Evolutionary conservation across 2,329 filamentous ascomycete species (phyloP), one percentile per base, ranked within the genome.

Genomic region (Calonectria ilicicola): DNA sequence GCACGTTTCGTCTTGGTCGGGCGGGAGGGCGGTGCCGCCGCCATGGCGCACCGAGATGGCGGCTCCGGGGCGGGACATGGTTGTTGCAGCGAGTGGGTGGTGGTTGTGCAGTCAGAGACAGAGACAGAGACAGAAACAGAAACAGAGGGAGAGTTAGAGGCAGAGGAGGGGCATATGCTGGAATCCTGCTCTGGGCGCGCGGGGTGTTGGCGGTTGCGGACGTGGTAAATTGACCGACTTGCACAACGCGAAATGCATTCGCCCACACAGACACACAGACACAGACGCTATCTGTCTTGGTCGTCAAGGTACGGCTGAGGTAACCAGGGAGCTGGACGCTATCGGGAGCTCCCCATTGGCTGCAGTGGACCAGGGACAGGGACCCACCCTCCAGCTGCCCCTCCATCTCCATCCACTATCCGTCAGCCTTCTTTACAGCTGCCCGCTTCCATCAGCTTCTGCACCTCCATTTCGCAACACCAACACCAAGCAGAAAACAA

Each of bases 1-100:
- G 86, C 97, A 99, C 82, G 96, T 94, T 85, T 98, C 95, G 77
- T 88, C 87, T 63, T 82, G 73, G 74, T 83, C 69, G 73, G 78
- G 77, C 10, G 77, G 67, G 32, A 72, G 65, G 64, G 73, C 27
- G 17, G 53, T 5, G 67, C 69, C 60, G 69, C 49, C 63, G 58
- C 74, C 65, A 68, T 82, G 78, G 42, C 81, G 81, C 74, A 82
- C 73, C 66, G 82, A 82, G 67, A 81, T 73, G 73, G 75, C 71
- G 77, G 77, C 77, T 65, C 74, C 75, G 64, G 66, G 70, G 40
- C 79, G 79, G 65, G 82, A 81, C 82, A 83, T 83, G 51, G 7
- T 38, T 38, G 19, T 2, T 23, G 14, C 7, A 8, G 44, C 19
- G 21, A 10, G 10, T 14, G 56, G 9, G 35, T 49, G 40, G 44